Conservation (phyloP, 257 asterid species). For the Forsythia viridissima region DNA sequence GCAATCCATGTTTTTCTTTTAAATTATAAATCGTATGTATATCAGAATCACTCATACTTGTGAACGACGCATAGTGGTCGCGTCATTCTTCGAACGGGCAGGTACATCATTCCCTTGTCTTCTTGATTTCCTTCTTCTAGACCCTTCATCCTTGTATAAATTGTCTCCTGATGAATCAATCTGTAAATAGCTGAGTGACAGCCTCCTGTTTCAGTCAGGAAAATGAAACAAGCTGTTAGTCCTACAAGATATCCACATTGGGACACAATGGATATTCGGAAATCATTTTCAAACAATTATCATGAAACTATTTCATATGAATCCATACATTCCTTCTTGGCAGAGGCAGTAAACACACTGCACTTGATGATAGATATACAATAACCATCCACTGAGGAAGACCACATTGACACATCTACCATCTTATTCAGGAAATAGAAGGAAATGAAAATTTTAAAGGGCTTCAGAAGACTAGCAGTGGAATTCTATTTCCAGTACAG, state of each 20-base stretch:
- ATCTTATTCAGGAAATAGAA: constrained; percentile 8
- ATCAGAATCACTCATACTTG: constrained; percentile 47
- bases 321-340: constrained; percentile 2
- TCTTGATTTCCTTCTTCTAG: constrained; percentile 70
- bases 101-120: constrained; percentile 53
- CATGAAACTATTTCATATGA: constrained; percentile 14
- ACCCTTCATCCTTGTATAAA: constrained; percentile 56
- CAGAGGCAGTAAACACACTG: constrained; percentile 6
- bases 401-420: constrained; percentile 5
- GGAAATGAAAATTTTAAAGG: background rate
- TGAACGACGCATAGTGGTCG: constrained; percentile 66
- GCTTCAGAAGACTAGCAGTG: constrained; percentile 7
- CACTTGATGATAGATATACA: constrained; percentile 4
- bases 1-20: constrained; percentile 14
- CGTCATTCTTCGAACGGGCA: constrained; percentile 67
- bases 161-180: constrained; percentile 58
- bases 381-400: background rate
- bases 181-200: constrained; percentile 62
- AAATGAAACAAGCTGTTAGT: constrained; percentile 22
- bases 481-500: background rate
- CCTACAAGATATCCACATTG: constrained; percentile 13
- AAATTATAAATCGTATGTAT: background rate
- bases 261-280: constrained; percentile 2
- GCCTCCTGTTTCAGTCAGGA: constrained; percentile 61
- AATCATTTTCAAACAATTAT: constrained; percentile 16